These are phyloP conservation scores for Closterium sp. DNA, from an alignment of 139 green algal genomes.

Conservation along the genomic window DNA sequence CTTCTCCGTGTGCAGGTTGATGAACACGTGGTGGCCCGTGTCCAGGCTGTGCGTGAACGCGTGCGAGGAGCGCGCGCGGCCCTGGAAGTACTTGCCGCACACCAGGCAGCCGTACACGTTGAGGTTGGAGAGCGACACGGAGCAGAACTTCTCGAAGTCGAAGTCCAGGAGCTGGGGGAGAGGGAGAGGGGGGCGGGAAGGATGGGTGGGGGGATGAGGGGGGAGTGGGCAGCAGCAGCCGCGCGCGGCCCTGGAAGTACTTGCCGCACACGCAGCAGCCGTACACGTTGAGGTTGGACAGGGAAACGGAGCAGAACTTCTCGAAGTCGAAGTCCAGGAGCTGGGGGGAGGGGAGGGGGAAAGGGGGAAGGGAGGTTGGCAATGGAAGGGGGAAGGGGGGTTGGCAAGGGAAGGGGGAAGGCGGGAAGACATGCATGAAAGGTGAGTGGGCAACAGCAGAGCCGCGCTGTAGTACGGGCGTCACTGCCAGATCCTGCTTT, in stretches of 20 bases:
- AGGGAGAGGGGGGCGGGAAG: neutral
- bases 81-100: constrained; percentile 98
- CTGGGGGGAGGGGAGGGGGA: too few relatives aligned
- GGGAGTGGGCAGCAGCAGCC: constrained; percentile 14
- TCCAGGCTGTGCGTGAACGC: constrained; percentile 93
- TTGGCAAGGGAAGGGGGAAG: too few relatives aligned
- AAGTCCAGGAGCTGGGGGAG: constrained; percentile 84
- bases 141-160: constrained; percentile 99
- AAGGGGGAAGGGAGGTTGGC: too few relatives aligned
- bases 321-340: constrained; percentile 99
- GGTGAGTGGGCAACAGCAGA: neutral
- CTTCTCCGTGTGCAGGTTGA: constrained; percentile 87
- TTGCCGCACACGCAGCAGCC: constrained; percentile 97
- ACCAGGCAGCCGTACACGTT: constrained; percentile 98
- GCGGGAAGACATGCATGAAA: neutral
- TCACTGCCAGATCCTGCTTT: too few relatives aligned
- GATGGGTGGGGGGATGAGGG: neutral
- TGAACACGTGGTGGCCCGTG: constrained; percentile 91
- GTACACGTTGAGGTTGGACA: constrained; percentile 93
- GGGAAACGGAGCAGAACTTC: constrained; percentile 92
- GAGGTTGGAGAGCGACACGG: constrained; percentile 80
- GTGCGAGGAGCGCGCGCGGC: constrained; percentile 80
- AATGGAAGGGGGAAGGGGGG: too few relatives aligned
- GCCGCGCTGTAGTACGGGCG: too few relatives aligned
- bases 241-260: constrained; percentile 93